A percentile compares a stretch with the other conserved stretches of the same genome.
These are phyloP conservation scores for Yarrowia alimentaria DNA, from an alignment of 805 yeast species.

Conservation along the genomic window DNA sequence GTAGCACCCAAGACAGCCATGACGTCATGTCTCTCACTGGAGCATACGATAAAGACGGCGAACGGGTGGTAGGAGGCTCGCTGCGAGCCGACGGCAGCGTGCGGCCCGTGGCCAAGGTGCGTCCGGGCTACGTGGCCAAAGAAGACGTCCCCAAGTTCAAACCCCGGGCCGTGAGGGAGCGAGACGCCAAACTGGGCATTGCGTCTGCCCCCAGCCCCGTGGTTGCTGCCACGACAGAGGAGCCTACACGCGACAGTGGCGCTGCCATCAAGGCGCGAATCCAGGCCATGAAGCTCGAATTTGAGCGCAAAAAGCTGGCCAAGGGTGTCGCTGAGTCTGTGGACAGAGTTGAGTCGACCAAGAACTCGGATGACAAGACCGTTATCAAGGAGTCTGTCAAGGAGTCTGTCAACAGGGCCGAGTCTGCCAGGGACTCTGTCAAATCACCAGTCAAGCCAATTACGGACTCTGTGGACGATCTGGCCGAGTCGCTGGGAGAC, in stretches of 20 bases:
- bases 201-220: neutral
- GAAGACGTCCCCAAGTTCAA: constrained; percentile 33
- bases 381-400: too few species aligned
- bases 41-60: constrained; percentile 24
- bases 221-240: neutral
- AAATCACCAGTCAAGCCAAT: too few species aligned
- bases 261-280: constrained; percentile 6
- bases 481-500: too few species aligned
- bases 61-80: constrained; percentile 29
- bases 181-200: constrained; percentile 18
- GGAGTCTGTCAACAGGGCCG: too few species aligned
- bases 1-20: too few species aligned
- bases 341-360: too few species aligned
- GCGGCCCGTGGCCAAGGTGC: constrained; percentile 32
- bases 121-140: constrained; percentile 35
- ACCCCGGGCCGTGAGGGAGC: constrained; percentile 6
- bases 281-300: constrained; percentile 14
- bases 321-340: too few species aligned
- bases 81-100: constrained; percentile 35
- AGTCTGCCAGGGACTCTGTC: too few species aligned
- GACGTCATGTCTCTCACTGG: constrained; percentile 17
- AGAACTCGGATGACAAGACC: too few species aligned
- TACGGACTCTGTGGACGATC: too few species aligned
- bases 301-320: constrained; percentile 3
- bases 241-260: neutral